Evolutionary conservation across 768 basidiomycete species (phyloP).

Genomic region (Clavulina sp.): DNA sequence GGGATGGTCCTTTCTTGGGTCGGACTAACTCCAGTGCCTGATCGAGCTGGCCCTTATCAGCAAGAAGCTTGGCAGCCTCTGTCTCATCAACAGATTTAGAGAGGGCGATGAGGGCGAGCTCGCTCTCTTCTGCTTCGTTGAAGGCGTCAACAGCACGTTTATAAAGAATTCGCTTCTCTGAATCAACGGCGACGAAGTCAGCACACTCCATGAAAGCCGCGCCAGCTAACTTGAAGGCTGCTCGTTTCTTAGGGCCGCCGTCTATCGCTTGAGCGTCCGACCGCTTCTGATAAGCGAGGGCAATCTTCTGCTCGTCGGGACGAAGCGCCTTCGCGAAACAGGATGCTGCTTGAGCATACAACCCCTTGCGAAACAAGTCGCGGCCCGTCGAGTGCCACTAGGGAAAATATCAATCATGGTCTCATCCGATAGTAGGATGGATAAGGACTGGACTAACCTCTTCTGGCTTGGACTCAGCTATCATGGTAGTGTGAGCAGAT

Average conservation of each 20-base stretch:
- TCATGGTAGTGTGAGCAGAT: too few relatives aligned
- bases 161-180: too few relatives aligned
- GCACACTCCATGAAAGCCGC: background rate
- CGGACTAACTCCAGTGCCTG: too few relatives aligned
- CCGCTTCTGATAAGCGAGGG: background rate
- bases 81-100: too few relatives aligned
- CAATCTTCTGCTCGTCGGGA: background rate
- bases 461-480: background rate
- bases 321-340: conserved; percentile 6
- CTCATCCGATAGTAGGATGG: background rate
- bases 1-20: too few relatives aligned
- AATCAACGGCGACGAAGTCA: too few relatives aligned
- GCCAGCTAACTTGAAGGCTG: background rate
- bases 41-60: too few relatives aligned
- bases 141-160: too few relatives aligned
- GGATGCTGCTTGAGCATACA: conserved; percentile 7
- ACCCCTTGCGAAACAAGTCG: conserved; percentile 5
- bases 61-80: too few relatives aligned
- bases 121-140: too few relatives aligned
- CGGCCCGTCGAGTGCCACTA: conserved; percentile 4
- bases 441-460: background rate
- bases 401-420: background rate
- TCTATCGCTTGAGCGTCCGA: background rate
- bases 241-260: background rate
- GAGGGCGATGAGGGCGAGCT: too few relatives aligned